Evolutionary conservation across 176 grass and related monocot species (phyloP).

Genomic region (Oryza glumipatula): DNA sequence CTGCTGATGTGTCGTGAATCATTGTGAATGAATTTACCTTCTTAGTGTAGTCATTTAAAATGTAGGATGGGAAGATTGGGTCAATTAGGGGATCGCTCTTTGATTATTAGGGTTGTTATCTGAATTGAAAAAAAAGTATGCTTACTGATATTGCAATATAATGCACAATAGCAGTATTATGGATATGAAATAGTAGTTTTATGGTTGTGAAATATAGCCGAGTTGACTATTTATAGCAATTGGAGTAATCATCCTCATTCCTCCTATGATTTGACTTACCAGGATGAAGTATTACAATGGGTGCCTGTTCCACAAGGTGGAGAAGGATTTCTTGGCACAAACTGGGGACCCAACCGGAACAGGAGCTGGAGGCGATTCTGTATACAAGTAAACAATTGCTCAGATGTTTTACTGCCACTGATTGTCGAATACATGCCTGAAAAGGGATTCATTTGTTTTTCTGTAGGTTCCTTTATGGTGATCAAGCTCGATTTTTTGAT

Average conservation of each 20-base stretch:
- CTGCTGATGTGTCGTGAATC: not conserved
- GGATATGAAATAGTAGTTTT: not conserved
- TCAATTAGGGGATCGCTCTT: not conserved
- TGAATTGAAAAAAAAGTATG: not conserved
- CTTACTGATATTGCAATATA: not conserved
- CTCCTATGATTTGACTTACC: conserved; percentile 13
- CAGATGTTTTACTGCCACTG: not conserved
- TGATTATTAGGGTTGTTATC: not conserved
- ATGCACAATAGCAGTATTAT: not conserved
- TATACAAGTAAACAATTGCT: conserved; percentile 73
- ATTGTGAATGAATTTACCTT: not conserved
- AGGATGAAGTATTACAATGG: conserved; percentile 99
- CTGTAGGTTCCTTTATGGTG: conserved; percentile 82
- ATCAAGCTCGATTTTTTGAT: conserved; percentile 91
- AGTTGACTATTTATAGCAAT: conserved; percentile 1
- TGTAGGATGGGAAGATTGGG: no score
- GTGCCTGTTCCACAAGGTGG: conserved; percentile 95
- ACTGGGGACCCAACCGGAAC: conserved; percentile 86
- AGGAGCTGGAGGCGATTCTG: conserved; percentile 76
- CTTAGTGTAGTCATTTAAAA: no score
- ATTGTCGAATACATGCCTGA: conserved; percentile 25
- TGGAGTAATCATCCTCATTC: conserved; percentile 8
- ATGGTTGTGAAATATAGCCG: not conserved
- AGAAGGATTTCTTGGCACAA: conserved; percentile 95
- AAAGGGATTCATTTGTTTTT: conserved; percentile 34